A percentile compares a stretch with the other conserved stretches of the same genome.
Evolutionary conservation across 2,329 filamentous ascomycete genomes (phyloP).

Genomic region (Herpotrichia juniperi): DNA sequence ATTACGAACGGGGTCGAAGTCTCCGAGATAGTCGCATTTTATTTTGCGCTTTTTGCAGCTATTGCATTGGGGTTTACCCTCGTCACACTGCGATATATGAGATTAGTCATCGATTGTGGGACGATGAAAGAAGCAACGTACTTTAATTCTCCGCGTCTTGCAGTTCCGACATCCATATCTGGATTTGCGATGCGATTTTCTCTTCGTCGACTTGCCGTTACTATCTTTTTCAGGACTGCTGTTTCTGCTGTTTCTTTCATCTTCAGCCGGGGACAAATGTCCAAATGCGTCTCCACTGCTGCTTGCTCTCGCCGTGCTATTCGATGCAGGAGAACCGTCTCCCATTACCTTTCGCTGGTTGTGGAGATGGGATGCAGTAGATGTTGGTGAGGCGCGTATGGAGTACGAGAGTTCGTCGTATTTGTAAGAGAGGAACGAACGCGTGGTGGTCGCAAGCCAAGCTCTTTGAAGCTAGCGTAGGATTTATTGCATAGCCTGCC

Average conservation of each 20-base stretch:
- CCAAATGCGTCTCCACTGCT: not conserved
- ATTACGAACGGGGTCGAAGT: not conserved
- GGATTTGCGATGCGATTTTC: slow-evolving; percentile 34
- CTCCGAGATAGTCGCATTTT: slow-evolving; percentile 24
- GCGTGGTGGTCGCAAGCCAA: not conserved
- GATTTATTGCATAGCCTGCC: too few species aligned
- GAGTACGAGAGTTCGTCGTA: not conserved
- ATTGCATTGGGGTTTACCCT: slow-evolving; percentile 28
- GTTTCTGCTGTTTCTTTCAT: not conserved
- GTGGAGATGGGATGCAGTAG: not conserved
- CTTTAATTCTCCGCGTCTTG: slow-evolving; percentile 35
- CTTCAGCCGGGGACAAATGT: not conserved
- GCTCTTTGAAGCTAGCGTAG: not conserved
- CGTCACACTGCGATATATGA: slow-evolving; percentile 30
- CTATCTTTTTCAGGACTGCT: not conserved
- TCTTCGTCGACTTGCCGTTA: slow-evolving; percentile 14
- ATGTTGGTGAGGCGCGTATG: not conserved
- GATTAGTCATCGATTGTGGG: not conserved
- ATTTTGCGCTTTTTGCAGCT: slow-evolving; percentile 31
- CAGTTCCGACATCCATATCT: slow-evolving; percentile 35
- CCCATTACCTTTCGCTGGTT: not conserved
- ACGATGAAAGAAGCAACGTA: slow-evolving; percentile 8
- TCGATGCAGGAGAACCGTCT: not conserved
- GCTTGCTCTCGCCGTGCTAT: not conserved
- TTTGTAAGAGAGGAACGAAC: not conserved